These are phyloP conservation scores for Candida caryicola DNA, from an alignment of 805 yeast species.

Conservation along the genomic window DNA sequence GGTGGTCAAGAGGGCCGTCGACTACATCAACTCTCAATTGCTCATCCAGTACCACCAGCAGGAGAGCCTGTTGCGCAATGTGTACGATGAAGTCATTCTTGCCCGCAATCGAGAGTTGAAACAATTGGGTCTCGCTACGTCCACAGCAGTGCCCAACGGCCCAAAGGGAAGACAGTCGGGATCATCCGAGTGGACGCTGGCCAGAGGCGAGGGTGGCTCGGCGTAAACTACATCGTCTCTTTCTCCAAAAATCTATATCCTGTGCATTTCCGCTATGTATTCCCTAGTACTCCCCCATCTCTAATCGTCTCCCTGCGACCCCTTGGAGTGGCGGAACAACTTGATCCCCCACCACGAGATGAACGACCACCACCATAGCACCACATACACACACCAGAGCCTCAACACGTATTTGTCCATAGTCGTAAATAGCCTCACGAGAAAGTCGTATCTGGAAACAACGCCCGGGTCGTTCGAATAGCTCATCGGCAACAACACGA, in stretches of 20 bases:
- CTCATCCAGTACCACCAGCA: background rate
- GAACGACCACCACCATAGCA: slow-evolving; percentile 62
- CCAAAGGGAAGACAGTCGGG: slow-evolving; percentile 72
- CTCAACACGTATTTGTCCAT: slow-evolving; percentile 32
- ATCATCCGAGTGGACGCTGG: slow-evolving; percentile 66
- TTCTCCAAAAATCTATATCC: no score
- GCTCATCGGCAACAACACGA: slow-evolving; percentile 30
- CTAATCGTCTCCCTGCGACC: slow-evolving; percentile 32
- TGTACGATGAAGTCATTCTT: slow-evolving; percentile 34
- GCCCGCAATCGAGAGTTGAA: slow-evolving; percentile 37
- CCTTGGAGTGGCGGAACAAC: slow-evolving; percentile 75
- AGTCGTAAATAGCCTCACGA: slow-evolving; percentile 16
- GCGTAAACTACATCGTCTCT: no score
- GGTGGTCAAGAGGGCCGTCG: slow-evolving; percentile 34
- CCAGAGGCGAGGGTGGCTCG: slow-evolving; percentile 74
- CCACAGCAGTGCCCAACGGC: slow-evolving; percentile 15
- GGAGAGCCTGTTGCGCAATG: slow-evolving; percentile 15
- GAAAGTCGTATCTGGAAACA: slow-evolving; percentile 9
- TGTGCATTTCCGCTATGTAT: no score
- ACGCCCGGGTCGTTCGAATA: slow-evolving; percentile 1
- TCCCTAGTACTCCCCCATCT: no score
- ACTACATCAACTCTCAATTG: slow-evolving; percentile 27
- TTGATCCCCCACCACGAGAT: slow-evolving; percentile 79
- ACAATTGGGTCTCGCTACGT: slow-evolving; percentile 10
- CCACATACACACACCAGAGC: slow-evolving; percentile 40